Base-by-base conservation (phyloP, 2,329 filamentous ascomycete genomes). In the Colletotrichum aenigma region DNA sequence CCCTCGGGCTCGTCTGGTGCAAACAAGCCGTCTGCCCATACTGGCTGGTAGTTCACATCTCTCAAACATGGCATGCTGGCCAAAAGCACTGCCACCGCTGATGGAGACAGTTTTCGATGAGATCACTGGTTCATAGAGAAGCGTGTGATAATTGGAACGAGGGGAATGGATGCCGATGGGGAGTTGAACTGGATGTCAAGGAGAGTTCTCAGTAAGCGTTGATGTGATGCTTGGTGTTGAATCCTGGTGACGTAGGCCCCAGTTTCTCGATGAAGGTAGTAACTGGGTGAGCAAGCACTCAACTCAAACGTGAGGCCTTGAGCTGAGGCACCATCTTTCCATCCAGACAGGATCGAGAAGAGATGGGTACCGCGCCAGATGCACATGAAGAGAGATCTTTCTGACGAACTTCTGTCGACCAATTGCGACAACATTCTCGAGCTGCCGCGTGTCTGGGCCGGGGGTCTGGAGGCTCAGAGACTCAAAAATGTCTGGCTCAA, bases 101-200 rank as follows among this genome's bases (percentile, higher is more conserved):
- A 21, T 3, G 10, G 3, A 48, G 43, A 48, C 10, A 48, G 2
- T 48, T 48, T 21, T 0, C 43, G n/a, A 48, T 48, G 43, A n/a
- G 43, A 48, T 13, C 10, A 10, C 2, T 48, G 18, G n/a, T 21
- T 48, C 18, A 48, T 21, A 13, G 43, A 48, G 18, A 48, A 48
- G 43, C 43, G 1, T 3, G n/a, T 48, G 10, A 21, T 48, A 9
- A 48, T 21, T 13, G 43, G 43, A 13, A 21, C n/a, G 1, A n/a
- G 4, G 43, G 18, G 18, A 4, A 48, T 21, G 0, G 18, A 21
- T 7, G 10, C 3, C 4, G 18, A n/a, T 21, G 43, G n/a, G 0
- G 43, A 48, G 43, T 48, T 13, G 43, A 12, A n/a, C 9, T 1
- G 6, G 4, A 48, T 48, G 43, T 48, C 43, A 48, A 48, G 43